A percentile compares a stretch with the other conserved stretches of the same genome.
phyloP scores from a whole-genome alignment of 2,329 filamentous ascomycete genomes.

The Magnaporthiopsis poae region DNA sequence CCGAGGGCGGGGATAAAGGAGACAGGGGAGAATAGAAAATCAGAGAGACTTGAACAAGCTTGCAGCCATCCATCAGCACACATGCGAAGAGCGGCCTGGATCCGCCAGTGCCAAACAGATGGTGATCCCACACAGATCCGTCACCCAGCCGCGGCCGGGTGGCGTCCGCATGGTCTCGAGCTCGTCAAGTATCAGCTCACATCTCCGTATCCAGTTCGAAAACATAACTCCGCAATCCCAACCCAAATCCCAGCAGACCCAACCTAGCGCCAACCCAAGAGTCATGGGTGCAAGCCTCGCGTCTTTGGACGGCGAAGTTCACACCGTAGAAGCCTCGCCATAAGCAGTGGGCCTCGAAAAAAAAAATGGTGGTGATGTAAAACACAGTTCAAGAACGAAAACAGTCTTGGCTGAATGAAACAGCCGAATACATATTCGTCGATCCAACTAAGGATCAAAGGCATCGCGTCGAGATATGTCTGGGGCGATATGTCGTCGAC shows the following conservation, averaged over 20 bases:
- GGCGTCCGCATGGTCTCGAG: not conserved
- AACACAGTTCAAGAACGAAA: not conserved
- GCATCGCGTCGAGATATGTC: not conserved
- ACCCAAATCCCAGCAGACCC: not conserved
- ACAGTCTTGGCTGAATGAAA: not conserved
- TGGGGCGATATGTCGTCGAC: not conserved
- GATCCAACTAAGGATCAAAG: not conserved
- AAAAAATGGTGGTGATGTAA: not conserved
- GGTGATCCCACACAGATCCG: not conserved
- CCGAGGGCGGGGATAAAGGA: not conserved
- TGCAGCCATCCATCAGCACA: not conserved
- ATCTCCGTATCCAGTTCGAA: not conserved
- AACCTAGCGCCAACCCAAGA: not conserved
- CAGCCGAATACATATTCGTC: not conserved
- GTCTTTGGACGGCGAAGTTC: not conserved
- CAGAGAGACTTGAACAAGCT: not conserved
- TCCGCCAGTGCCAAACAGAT: not conserved
- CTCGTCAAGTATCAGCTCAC: not conserved
- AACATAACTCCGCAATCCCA: not conserved
- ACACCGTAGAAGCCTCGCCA: not conserved
- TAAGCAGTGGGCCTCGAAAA: not conserved
- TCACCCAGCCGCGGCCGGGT: not conserved
- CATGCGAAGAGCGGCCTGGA: not conserved
- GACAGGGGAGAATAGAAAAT: not conserved
- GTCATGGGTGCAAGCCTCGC: not conserved